Evolutionary conservation across 2,329 filamentous ascomycete species (phyloP).

Genomic region (Diaporthe amygdali): DNA sequence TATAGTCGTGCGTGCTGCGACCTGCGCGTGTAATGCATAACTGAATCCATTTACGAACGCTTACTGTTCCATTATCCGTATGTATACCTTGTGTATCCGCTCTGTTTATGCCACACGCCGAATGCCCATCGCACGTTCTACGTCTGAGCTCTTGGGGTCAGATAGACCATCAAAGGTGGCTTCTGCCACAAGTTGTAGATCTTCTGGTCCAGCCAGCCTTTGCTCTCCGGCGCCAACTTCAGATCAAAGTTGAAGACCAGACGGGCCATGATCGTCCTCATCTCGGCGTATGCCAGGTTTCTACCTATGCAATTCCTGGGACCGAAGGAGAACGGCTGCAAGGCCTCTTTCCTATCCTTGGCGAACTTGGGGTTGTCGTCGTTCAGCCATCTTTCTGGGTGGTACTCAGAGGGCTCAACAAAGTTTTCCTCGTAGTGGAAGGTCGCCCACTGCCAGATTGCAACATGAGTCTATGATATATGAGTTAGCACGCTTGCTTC

Average conservation of each 20-base stretch:
- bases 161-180: constrained; percentile 32
- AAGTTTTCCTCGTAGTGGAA: constrained; percentile 38
- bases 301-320: constrained; percentile 38
- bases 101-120: neutral
- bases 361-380: constrained; percentile 21
- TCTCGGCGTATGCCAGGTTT: constrained; percentile 42
- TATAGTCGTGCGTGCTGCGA: too few relatives aligned
- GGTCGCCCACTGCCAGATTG: constrained; percentile 35
- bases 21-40: too few relatives aligned
- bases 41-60: neutral
- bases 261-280: constrained; percentile 40
- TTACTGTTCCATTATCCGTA: neutral
- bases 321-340: constrained; percentile 37
- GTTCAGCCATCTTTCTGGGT: constrained; percentile 40
- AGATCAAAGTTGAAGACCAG: constrained; percentile 42
- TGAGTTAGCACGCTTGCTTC: neutral
- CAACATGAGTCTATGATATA: constrained; percentile 33
- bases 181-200: constrained; percentile 37
- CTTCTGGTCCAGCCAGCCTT: constrained; percentile 34
- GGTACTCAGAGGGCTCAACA: constrained; percentile 36
- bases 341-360: constrained; percentile 7
- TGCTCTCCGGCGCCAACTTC: constrained; percentile 30
- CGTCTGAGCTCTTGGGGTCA: constrained; percentile 18
- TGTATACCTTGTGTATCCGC: too few relatives aligned
- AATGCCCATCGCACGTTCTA: neutral